A percentile compares a stretch with the other conserved stretches of the same genome.
Conservation (phyloP, 1,284 basidiomycete genomes). For the Mycena citricolor region DNA sequence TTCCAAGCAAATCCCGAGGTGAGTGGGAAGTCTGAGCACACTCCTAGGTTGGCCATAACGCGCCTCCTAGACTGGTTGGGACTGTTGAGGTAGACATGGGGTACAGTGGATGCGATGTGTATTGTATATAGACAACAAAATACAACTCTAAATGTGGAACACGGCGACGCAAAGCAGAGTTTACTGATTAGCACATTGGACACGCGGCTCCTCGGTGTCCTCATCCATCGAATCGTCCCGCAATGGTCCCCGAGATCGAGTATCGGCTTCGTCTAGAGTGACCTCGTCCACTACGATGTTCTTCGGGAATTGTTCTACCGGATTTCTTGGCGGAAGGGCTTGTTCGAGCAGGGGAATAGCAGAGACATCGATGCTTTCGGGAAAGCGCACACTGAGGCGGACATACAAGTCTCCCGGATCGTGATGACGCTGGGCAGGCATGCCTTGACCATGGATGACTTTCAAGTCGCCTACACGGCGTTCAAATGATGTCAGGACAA, state of each 20-base stretch:
- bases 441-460: conserved; percentile 92
- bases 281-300: conserved; percentile 83
- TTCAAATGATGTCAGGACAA: neutral
- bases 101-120: conserved; percentile 15
- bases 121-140: conserved; percentile 10
- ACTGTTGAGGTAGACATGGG: conserved; percentile 30
- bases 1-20: conserved; percentile 86
- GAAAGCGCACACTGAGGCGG: conserved; percentile 88
- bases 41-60: conserved; percentile 22
- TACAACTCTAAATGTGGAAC: conserved; percentile 25
- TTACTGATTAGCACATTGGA: conserved; percentile 84
- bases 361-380: conserved; percentile 73
- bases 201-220: conserved; percentile 72
- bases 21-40: conserved; percentile 14
- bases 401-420: conserved; percentile 94
- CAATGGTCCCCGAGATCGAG: conserved; percentile 63
- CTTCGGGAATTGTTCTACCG: conserved; percentile 70
- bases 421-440: conserved; percentile 98
- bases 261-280: conserved; percentile 80
- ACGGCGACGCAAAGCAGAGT: conserved; percentile 17
- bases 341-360: conserved; percentile 79
- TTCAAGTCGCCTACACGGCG: conserved; percentile 73
- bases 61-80: conserved; percentile 49
- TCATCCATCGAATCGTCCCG: conserved; percentile 82
- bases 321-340: conserved; percentile 81